Conservation (phyloP, 1,284 basidiomycete genomes). For the Moesziomyces globuligerus region DNA sequence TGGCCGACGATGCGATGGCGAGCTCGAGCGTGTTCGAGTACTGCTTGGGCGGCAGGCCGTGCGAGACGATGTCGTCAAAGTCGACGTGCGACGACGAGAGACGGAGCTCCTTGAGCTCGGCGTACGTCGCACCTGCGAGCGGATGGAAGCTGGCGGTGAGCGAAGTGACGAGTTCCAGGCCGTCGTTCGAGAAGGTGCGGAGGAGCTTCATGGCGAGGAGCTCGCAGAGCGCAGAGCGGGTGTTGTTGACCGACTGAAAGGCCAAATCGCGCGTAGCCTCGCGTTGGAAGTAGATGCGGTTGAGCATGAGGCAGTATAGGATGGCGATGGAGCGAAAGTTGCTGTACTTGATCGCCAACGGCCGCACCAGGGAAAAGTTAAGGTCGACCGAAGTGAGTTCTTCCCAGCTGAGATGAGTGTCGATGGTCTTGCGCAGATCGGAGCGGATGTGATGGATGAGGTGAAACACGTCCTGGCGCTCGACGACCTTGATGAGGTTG, state of each 20-base stretch:
- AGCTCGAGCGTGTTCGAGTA: conserved; percentile 58
- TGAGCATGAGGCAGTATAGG: conserved; percentile 88
- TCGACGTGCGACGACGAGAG: conserved; percentile 31
- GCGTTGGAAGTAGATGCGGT: conserved; percentile 83
- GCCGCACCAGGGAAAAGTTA: conserved; percentile 60
- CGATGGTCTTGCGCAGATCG: conserved; percentile 55
- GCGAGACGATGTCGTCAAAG: conserved; percentile 18
- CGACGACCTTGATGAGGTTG: conserved; percentile 46
- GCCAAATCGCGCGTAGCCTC: conserved; percentile 69
- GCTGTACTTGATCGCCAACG: conserved; percentile 58
- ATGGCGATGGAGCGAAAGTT: conserved; percentile 70
- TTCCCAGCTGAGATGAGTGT: conserved; percentile 59
- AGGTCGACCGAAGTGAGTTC: conserved; percentile 58
- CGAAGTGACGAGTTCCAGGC: conserved; percentile 78
- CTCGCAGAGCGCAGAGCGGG: conserved; percentile 85
- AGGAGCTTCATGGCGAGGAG: conserved; percentile 84
- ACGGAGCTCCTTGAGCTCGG: conserved; percentile 35
- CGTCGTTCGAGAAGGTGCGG: conserved; percentile 68
- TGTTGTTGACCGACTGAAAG: conserved; percentile 74
- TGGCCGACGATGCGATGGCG: conserved; percentile 58
- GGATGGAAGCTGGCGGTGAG: conserved; percentile 89
- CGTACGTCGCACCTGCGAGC: conserved; percentile 70
- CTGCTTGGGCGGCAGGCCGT: conserved; percentile 38
- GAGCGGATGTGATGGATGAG: conserved; percentile 50
- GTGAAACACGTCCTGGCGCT: conserved; percentile 53